These are phyloP conservation scores for Mycosphaerella arachidis DNA, from an alignment of 2,329 filamentous ascomycete species.

Conservation along the genomic window DNA sequence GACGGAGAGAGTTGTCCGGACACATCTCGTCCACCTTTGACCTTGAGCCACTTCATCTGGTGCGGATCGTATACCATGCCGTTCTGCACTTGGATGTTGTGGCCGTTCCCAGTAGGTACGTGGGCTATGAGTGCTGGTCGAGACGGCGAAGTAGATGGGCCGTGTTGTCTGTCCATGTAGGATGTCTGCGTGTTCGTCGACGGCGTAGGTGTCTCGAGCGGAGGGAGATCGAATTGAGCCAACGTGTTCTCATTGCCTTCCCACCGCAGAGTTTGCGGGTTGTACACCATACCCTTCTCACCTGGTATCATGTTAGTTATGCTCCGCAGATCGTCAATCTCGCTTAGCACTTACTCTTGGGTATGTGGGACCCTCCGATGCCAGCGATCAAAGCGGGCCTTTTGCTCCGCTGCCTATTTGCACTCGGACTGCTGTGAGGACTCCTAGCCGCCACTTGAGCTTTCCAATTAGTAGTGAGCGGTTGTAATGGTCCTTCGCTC, in stretches of 20 bases:
- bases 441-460: constrained; percentile 49
- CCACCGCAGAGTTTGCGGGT: constrained; percentile 81
- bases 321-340: constrained; percentile 1
- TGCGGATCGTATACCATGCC: constrained; percentile 98
- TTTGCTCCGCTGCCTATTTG: constrained; percentile 45
- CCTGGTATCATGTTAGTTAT: constrained; percentile 45
- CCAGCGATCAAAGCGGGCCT: constrained; percentile 86
- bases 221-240: constrained; percentile 64
- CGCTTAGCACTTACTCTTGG: constrained; percentile 63
- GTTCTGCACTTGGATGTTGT: constrained; percentile 89
- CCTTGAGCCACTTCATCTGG: constrained; percentile 95
- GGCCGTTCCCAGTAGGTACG: constrained; percentile 61
- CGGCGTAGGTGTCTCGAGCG: constrained; percentile 35
- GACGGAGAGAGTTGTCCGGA: constrained; percentile 39
- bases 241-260: constrained; percentile 92
- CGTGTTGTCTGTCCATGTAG: constrained; percentile 33
- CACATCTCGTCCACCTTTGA: constrained; percentile 35
- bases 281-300: constrained; percentile 94
- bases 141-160: constrained; percentile 39
- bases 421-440: constrained; percentile 47
- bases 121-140: constrained; percentile 84
- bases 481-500: constrained; percentile 47
- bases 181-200: constrained; percentile 27
- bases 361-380: constrained; percentile 67
- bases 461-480: constrained; percentile 58